phyloP scores from a whole-genome alignment of 306 rosid species.

The Trichosanthes cucumerina region DNA sequence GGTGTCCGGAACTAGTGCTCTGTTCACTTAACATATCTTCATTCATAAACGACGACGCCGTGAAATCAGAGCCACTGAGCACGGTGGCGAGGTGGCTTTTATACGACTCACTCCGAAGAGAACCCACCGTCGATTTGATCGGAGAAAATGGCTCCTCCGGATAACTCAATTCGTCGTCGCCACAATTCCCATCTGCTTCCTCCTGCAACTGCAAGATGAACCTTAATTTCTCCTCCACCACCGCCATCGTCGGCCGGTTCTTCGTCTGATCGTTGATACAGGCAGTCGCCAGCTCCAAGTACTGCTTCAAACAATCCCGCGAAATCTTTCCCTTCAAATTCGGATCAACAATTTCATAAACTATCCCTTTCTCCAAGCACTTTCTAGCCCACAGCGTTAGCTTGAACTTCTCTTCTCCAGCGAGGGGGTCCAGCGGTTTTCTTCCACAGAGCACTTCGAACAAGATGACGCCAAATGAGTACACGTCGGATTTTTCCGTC shows the following conservation, averaged over 20 bases:
- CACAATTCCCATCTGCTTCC: neutral
- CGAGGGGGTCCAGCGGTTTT: neutral
- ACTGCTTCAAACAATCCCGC: constrained; percentile 2
- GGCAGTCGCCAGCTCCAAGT: neutral
- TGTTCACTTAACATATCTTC: neutral
- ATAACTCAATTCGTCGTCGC: neutral
- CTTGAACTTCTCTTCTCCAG: neutral
- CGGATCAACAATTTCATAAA: neutral
- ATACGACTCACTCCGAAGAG: neutral
- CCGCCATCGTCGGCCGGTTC: constrained; percentile 6
- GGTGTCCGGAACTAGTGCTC: neutral
- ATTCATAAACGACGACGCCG: neutral
- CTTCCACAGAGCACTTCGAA: constrained; percentile 14
- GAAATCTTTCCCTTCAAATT: neutral
- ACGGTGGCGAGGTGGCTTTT: neutral
- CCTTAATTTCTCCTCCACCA: neutral
- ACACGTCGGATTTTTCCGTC: constrained; percentile 16
- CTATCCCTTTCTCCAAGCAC: neutral
- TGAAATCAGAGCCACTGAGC: neutral
- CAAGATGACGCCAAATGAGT: constrained; percentile 19
- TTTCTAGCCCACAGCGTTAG: neutral
- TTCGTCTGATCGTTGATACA: neutral
- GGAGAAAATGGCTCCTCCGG: neutral
- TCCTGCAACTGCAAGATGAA: neutral
- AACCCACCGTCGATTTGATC: too few species aligned